Conservation (phyloP, 495 filamentous ascomycete genomes). For the Penicillium riverlandense region DNA sequence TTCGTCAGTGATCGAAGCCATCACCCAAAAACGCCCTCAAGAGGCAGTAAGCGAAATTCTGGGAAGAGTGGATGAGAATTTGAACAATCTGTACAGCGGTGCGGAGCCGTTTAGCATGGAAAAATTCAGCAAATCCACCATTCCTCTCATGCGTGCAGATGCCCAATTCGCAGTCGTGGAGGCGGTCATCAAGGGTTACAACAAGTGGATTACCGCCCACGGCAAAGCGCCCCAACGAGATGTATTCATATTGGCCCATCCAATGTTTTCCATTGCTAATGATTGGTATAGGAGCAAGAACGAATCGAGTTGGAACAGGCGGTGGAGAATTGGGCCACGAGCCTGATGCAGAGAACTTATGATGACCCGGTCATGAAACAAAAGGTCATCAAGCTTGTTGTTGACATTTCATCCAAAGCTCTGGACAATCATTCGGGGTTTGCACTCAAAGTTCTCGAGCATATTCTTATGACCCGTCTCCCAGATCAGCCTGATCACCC, state of each 20-base stretch:
- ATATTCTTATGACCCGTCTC: constrained; percentile 76
- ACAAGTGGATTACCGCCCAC: constrained; percentile 62
- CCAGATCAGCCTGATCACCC: constrained; percentile 58
- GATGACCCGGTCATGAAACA: constrained; percentile 87
- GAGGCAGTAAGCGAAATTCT: constrained; percentile 87
- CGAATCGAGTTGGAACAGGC: constrained; percentile 54
- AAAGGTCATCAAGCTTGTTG: constrained; percentile 72
- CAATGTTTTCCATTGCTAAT: constrained; percentile 5
- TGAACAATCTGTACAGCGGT: constrained; percentile 68
- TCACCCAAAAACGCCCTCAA: constrained; percentile 68
- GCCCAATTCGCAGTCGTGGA: constrained; percentile 86
- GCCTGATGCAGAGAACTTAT: constrained; percentile 64
- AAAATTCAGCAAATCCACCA: constrained; percentile 73
- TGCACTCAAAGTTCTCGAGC: constrained; percentile 80
- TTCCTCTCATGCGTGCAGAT: constrained; percentile 71
- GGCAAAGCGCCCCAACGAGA: constrained; percentile 50
- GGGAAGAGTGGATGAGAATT: constrained; percentile 59
- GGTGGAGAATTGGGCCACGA: constrained; percentile 75
- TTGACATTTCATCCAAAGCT: constrained; percentile 76
- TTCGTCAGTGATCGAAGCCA: constrained; percentile 71
- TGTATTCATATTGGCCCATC: constrained; percentile 17
- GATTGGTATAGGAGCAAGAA: constrained; percentile 45
- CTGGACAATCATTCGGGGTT: constrained; percentile 71
- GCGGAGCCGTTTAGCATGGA: constrained; percentile 60
- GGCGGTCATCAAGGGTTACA: constrained; percentile 83